These are phyloP conservation scores for Pisolithus albus DNA, from an alignment of 768 basidiomycete species.

Conservation along the genomic window DNA sequence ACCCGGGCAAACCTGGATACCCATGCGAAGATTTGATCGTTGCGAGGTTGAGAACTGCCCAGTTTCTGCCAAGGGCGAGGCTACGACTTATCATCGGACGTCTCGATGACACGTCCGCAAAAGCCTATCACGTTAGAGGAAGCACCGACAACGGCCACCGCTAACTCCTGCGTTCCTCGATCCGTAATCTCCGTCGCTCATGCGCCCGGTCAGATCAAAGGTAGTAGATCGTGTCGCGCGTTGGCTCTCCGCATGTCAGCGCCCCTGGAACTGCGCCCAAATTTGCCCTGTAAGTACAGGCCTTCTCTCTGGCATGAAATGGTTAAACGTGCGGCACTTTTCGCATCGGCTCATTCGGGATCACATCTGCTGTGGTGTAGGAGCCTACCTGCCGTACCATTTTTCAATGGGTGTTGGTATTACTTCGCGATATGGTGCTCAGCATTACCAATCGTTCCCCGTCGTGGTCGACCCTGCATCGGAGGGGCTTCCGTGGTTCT, in stretches of 20 bases:
- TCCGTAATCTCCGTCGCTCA: slow-evolving; percentile 31
- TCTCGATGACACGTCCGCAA: slow-evolving; percentile 21
- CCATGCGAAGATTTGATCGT: neutral
- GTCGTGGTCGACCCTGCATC: slow-evolving; percentile 18
- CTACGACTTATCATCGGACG: slow-evolving; percentile 11
- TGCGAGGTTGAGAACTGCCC: neutral
- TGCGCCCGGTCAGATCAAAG: slow-evolving; percentile 13
- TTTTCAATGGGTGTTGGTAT: neutral
- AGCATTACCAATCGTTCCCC: slow-evolving; percentile 9
- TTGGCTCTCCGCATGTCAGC: slow-evolving; percentile 1
- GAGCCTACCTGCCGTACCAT: neutral
- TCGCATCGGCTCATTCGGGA: neutral
- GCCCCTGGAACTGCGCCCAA: neutral
- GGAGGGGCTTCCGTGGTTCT: slow-evolving; percentile 14
- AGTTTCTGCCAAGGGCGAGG: neutral
- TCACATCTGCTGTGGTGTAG: slow-evolving; percentile 8
- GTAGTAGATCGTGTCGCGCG: slow-evolving; percentile 8
- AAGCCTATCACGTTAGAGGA: slow-evolving; percentile 28
- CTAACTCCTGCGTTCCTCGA: slow-evolving; percentile 21
- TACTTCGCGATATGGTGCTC: slow-evolving; percentile 7
- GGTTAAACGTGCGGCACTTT: slow-evolving; percentile 4
- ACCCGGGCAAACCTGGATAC: neutral
- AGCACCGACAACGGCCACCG: slow-evolving; percentile 13
- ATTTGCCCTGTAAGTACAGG: slow-evolving; percentile 9
- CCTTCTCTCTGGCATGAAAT: neutral